Evolutionary conservation across 768 basidiomycete species (phyloP).

Genomic region (Auriculariales sp.): DNA sequence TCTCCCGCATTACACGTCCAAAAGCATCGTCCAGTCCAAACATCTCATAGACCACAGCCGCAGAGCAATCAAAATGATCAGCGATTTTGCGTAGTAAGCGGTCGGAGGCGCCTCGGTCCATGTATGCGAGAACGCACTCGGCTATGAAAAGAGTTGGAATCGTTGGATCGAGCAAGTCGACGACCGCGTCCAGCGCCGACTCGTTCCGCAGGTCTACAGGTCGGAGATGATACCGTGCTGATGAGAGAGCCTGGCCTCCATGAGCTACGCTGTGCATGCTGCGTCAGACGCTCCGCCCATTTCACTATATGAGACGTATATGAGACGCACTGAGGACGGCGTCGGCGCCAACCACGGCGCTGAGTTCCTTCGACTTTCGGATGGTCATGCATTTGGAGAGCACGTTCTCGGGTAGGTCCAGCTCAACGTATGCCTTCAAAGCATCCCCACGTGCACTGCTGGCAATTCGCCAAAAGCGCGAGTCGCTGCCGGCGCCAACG

Average conservation of each 20-base stretch:
- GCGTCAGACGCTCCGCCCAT: neutral
- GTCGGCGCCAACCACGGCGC: conserved; percentile 31
- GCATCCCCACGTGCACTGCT: conserved; percentile 20
- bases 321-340: conserved; percentile 30
- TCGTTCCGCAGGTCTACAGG: conserved; percentile 56
- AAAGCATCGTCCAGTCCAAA: conserved; percentile 77
- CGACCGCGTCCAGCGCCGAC: conserved; percentile 14
- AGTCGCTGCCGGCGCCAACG: conserved; percentile 90
- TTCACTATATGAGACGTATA: neutral
- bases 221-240: conserved; percentile 51
- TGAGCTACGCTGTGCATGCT: conserved; percentile 1
- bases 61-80: conserved; percentile 29
- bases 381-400: conserved; percentile 72
- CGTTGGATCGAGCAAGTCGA: conserved; percentile 32
- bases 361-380: conserved; percentile 46
- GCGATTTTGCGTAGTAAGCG: conserved; percentile 63
- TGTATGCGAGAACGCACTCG: conserved; percentile 90
- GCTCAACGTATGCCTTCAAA: conserved; percentile 59
- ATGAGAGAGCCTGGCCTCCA: conserved; percentile 46
- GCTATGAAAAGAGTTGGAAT: conserved; percentile 76
- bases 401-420: conserved; percentile 84
- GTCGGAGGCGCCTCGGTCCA: conserved; percentile 44
- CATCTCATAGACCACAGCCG: conserved; percentile 77
- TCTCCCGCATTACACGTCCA: conserved; percentile 84
- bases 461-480: conserved; percentile 81